Percentiles rank a stretch among this genome's conserved stretches.
Conservation (phyloP, 176 grass and related monocot genomes). For the Elaeis guineensis region DNA sequence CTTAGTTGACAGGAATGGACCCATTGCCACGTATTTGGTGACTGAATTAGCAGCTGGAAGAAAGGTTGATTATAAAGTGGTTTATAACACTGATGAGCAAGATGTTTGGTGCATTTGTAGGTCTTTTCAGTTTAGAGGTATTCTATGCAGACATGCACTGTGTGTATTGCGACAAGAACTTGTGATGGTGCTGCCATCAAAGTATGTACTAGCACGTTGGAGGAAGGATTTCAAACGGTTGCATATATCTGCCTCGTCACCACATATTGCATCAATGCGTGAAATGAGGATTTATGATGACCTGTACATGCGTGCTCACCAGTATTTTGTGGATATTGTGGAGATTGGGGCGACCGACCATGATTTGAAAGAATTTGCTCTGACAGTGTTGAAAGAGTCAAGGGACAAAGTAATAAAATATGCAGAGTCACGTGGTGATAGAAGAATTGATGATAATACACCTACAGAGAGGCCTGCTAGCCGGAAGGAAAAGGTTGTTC, state of each 20-base stretch:
- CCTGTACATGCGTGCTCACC: conserved; percentile 48
- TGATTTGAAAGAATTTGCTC: conserved; percentile 76
- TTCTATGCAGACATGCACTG: conserved; percentile 85
- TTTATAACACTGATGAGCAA: conserved; percentile 73
- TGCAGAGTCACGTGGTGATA: conserved; percentile 13
- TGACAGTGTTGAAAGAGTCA: conserved; percentile 65
- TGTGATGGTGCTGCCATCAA: conserved; percentile 60
- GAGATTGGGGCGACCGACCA: conserved; percentile 71
- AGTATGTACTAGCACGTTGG: conserved; percentile 78
- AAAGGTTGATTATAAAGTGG: conserved; percentile 74
- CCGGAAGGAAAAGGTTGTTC: conserved; percentile 44
- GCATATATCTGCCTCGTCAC: conserved; percentile 25
- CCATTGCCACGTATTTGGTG: conserved; percentile 52
- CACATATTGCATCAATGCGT: conserved; percentile 17
- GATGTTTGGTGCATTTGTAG: conserved; percentile 86
- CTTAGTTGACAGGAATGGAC: conserved; percentile 49
- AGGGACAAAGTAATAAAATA: conserved; percentile 50
- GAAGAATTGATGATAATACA: conserved; percentile 5
- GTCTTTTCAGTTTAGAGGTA: conserved; percentile 80
- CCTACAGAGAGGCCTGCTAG: conserved; percentile 31
- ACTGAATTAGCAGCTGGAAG: conserved; percentile 70
- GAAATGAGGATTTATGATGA: conserved; percentile 47
- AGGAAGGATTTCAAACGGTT: conserved; percentile 84
- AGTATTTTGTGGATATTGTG: conserved; percentile 61
- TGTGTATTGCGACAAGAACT: conserved; percentile 80